phyloP scores from a whole-genome alignment of 495 filamentous ascomycete species.

The Hypoxylon trugodes region DNA sequence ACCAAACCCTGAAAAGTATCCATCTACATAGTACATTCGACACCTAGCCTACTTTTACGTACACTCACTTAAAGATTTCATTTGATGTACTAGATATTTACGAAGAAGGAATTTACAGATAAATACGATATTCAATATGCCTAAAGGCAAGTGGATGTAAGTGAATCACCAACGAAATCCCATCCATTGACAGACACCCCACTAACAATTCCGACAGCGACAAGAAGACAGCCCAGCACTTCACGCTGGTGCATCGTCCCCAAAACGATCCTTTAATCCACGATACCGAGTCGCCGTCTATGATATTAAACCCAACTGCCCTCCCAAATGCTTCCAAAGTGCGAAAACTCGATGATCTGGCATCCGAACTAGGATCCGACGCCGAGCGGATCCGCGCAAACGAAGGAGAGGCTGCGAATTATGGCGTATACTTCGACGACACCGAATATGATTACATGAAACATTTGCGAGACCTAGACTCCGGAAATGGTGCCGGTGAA shows the following conservation, averaged over 20 bases:
- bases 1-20: too few species aligned
- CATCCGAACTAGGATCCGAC: constrained; percentile 75
- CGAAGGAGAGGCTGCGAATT: constrained; percentile 93
- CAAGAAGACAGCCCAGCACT: constrained; percentile 92
- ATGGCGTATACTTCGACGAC: constrained; percentile 89
- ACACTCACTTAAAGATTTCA: too few species aligned
- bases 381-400: constrained; percentile 73
- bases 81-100: not conserved
- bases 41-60: too few species aligned
- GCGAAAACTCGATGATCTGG: constrained; percentile 75
- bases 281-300: constrained; percentile 80
- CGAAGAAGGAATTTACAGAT: not conserved
- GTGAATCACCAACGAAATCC: constrained; percentile 43
- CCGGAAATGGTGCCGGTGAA: constrained; percentile 59
- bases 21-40: too few species aligned
- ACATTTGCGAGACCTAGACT: constrained; percentile 84
- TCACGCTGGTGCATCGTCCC: constrained; percentile 91
- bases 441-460: constrained; percentile 99
- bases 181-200: not conserved
- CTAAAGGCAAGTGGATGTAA: constrained; percentile 89
- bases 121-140: constrained; percentile 63
- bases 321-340: constrained; percentile 61
- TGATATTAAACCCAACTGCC: constrained; percentile 73
- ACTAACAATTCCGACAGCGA: constrained; percentile 64
- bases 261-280: constrained; percentile 97